Base-by-base conservation (phyloP, 2,329 filamentous ascomycete species). In the Cladosporium velox region DNA sequence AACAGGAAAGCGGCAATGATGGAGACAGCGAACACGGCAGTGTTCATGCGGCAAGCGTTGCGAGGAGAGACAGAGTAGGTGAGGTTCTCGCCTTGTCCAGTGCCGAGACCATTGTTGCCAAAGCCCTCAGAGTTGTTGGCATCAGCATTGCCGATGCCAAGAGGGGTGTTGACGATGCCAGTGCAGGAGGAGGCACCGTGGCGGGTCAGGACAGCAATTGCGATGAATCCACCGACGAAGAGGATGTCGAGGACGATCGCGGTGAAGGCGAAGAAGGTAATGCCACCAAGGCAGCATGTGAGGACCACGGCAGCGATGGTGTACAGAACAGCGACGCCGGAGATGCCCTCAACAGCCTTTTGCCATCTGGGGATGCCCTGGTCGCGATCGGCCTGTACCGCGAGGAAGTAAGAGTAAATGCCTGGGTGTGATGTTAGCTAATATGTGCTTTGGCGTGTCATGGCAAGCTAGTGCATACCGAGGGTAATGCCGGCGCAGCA, bases 1-100 rank as follows among this genome's bases (percentile, higher is more conserved):
- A 94, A 95, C 79, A 94, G 88, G 80, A 91, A 77, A 88, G 91
- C 88, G 74, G 85, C 90, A 65, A 93, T 86, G 67, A 97, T 90
- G 34, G 93, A 82, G 18, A 95, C 88, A 3, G 91, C 90, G 70
- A 97, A 89, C 67, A 84, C 86, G 54, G 89, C 92, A 59, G 88
- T 91, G 79, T 96, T 87, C 71, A 97, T 81, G 67, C 84, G 84
- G 82, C 93, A 97, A 0, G 90, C 88, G 67, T 86, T 86, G n/a
- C 79, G 78, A 54, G 85, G 79, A 32, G 76, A 80, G 3, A 81
- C 78, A 28, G 78, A 67, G 71, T 83, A 83, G 58, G 80, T 82
- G 57, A 77, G 67, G 65, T 81, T 79, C 66, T 79, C 70, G 60
- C 76, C 76, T 44, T 73, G 62, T 49, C 72, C 74, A 54, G 79